Base-by-base conservation (phyloP, 305 asterid genomes). In the Solanum chacoense region DNA sequence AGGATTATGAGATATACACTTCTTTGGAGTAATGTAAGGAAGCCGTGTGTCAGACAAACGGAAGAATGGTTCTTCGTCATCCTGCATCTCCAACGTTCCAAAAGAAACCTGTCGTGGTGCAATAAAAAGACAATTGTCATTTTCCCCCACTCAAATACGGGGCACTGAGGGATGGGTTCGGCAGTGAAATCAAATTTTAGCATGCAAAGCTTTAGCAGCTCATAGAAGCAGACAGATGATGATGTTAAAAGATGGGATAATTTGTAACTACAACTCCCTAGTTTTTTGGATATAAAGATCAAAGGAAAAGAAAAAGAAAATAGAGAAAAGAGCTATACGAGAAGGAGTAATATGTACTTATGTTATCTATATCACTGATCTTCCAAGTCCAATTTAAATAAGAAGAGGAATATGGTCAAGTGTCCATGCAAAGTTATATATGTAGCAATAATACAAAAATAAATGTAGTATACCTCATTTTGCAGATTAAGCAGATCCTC, bases 401-500 rank as follows among this genome's bases (percentile, higher is more conserved):
- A 69, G 38, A 38, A 50, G 40, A 72, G 31, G 50, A 42, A 40
- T 35, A 34, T 86, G 34, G 4, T 50, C 45, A 87, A 38, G 5
- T 73, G n/a, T 29, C 76, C 71, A 72, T 20, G 83, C 71, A 28
- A 83, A 83, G 22, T 50, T 31, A 31, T 11, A 31, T 50, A 50
- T 83, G 87, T 31, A 83, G 6, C 87, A 83, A 50, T 31, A 50
- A 50, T 11, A 71, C n/a, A 73, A 11, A 45, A n/a, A 79, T 35
- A 84, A 88, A 59, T 90, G 40, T 85, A 77, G 59, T 67, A 84
- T 93, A 95, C 98, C 98, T 96, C 96, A 89, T 91, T 90, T 84
- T 90, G 93, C 87, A 91, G 89, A 93, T 94, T 90, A 90, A 91
- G 88, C 87, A 93, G 89, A 87, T 93, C 97, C 88, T 92, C 89